A percentile compares a stretch with the other conserved stretches of the same genome.
These are phyloP conservation scores for Ophiostoma sp. DNA, from an alignment of 2,329 filamentous ascomycete genomes.

Conservation along the genomic window DNA sequence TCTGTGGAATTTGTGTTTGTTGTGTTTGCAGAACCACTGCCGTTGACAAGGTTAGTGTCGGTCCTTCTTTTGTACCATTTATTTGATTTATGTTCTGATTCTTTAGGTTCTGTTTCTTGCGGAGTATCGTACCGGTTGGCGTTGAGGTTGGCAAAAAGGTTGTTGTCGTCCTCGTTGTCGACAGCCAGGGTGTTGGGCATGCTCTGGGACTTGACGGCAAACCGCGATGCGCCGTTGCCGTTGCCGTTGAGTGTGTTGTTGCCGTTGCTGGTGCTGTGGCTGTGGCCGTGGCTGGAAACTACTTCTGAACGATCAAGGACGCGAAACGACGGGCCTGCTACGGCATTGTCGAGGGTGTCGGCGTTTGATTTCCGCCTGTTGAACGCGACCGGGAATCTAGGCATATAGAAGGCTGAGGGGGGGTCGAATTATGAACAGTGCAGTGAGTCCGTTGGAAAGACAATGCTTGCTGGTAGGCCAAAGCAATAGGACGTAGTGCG, in stretches of 20 bases:
- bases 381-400: constrained; percentile 57
- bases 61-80: constrained; percentile 5
- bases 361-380: constrained; percentile 56
- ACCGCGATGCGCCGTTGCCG: neutral
- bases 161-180: constrained; percentile 45
- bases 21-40: constrained; percentile 56
- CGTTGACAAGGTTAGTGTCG: constrained; percentile 35
- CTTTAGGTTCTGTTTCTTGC: neutral
- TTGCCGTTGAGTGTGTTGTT: constrained; percentile 38
- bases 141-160: constrained; percentile 52
- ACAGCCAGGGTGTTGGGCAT: constrained; percentile 36
- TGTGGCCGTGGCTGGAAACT: constrained; percentile 37
- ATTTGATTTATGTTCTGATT: constrained; percentile 8
- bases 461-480: neutral
- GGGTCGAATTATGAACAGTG: neutral
- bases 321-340: constrained; percentile 51
- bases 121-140: constrained; percentile 44
- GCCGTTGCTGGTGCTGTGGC: constrained; percentile 38
- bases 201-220: constrained; percentile 35
- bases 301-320: constrained; percentile 52
- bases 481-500: neutral
- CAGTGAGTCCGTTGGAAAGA: neutral
- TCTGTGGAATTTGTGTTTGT: constrained; percentile 56
- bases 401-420: constrained; percentile 44
- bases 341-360: constrained; percentile 50